Conservation (phyloP, 73 alveolate genomes). For the Urostyla sp. region DNA sequence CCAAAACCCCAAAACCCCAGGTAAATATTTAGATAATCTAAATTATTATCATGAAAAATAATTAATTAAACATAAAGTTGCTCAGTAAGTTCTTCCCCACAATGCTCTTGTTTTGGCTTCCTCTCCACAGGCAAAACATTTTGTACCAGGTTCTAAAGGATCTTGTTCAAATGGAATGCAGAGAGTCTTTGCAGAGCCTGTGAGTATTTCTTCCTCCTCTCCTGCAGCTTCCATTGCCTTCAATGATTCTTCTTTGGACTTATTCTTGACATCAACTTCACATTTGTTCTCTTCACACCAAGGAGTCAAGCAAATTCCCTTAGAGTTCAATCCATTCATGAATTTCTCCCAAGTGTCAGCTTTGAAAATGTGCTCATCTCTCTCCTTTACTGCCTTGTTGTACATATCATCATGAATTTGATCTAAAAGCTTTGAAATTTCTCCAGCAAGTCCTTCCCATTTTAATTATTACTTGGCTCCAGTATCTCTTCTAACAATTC, state of each 20-base stretch:
- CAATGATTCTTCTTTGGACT: slow-evolving; percentile 88
- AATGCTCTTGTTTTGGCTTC: slow-evolving; percentile 87
- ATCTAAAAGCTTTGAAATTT: slow-evolving; percentile 82
- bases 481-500: slow-evolving; percentile 71
- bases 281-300: slow-evolving; percentile 96
- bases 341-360: slow-evolving; percentile 95
- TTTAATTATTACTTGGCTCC: slow-evolving; percentile 67
- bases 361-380: slow-evolving; percentile 80
- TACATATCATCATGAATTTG: slow-evolving; percentile 93
- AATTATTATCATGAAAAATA: not conserved
- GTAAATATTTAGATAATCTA: no score
- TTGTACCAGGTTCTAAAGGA: slow-evolving; percentile 83
- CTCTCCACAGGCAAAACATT: slow-evolving; percentile 97
- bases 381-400: slow-evolving; percentile 78
- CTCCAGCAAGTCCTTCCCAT: slow-evolving; percentile 73
- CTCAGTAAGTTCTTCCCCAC: slow-evolving; percentile 98
- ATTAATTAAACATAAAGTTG: not conserved
- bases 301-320: slow-evolving; percentile 88
- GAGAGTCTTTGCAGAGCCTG: slow-evolving; percentile 98
- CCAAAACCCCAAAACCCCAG: slow-evolving; percentile 4
- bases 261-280: slow-evolving; percentile 94
- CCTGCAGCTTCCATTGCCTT: slow-evolving; percentile 81
- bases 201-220: slow-evolving; percentile 90
- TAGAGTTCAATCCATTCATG: slow-evolving; percentile 89
- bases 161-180: slow-evolving; percentile 93